phyloP scores from a whole-genome alignment of 495 filamentous ascomycete genomes.

The Tuber microsphaerosporum region DNA sequence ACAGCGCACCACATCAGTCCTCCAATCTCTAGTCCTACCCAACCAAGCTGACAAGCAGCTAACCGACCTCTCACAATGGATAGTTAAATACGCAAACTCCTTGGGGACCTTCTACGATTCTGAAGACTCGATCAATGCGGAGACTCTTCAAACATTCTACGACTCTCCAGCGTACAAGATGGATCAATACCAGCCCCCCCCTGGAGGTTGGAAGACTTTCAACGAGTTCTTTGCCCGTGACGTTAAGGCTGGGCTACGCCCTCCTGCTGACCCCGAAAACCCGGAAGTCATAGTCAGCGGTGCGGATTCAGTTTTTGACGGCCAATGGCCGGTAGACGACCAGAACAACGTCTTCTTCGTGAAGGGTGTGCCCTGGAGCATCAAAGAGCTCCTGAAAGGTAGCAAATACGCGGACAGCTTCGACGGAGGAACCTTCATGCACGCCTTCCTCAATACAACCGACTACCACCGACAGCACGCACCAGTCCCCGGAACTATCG shows the following conservation, averaged over 20 bases:
- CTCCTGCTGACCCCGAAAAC: constrained; percentile 25
- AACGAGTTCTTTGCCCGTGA: constrained; percentile 42
- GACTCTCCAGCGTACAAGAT: constrained; percentile 30
- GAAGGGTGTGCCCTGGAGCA: constrained; percentile 41
- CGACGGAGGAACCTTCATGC: constrained; percentile 37
- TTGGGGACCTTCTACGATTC: constrained; percentile 42
- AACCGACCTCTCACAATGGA: constrained; percentile 41
- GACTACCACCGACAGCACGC: constrained; percentile 43
- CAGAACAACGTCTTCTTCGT: constrained; percentile 29
- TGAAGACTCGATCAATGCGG: constrained; percentile 29
- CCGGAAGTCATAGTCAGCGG: constrained; percentile 31
- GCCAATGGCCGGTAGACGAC: constrained; percentile 22
- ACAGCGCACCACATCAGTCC: constrained; percentile 25
- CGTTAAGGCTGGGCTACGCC: constrained; percentile 31
- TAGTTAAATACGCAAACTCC: constrained; percentile 38
- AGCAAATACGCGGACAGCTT: constrained; percentile 25
- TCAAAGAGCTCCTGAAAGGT: constrained; percentile 34
- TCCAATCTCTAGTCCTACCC: constrained; percentile 36
- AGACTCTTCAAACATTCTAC: constrained; percentile 38
- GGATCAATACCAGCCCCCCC: constrained; percentile 32
- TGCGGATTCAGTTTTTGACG: constrained; percentile 38
- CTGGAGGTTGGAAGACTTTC: constrained; percentile 40
- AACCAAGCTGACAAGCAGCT: constrained; percentile 17
- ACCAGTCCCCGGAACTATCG: constrained; percentile 36
- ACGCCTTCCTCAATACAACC: constrained; percentile 40